phyloP scores from a whole-genome alignment of 345 rosid species.

The Camelina laxa region DNA sequence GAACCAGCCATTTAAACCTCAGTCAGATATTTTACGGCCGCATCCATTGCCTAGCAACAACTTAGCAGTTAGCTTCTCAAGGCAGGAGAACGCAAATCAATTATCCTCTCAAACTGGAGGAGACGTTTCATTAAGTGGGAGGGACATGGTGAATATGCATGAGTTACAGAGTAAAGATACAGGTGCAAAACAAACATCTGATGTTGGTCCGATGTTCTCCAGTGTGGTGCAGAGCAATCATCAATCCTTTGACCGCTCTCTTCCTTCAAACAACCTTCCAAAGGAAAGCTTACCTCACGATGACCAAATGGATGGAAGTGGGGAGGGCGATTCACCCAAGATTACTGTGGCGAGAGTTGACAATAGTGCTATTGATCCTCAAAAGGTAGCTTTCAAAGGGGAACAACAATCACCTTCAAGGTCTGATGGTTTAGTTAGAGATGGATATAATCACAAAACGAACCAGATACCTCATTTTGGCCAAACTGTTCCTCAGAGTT shows the following conservation, averaged over 20 bases:
- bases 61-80: constrained; percentile 50
- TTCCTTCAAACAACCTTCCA: constrained; percentile 51
- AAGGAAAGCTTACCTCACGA: constrained; percentile 56
- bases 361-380: constrained; percentile 52
- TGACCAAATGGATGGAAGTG: constrained; percentile 59
- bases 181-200: constrained; percentile 45
- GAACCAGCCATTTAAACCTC: constrained; percentile 47
- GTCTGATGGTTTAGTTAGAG: constrained; percentile 48
- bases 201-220: constrained; percentile 40
- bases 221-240: constrained; percentile 52
- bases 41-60: constrained; percentile 46
- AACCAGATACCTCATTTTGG: constrained; percentile 42
- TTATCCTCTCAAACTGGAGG: constrained; percentile 48
- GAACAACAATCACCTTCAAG: constrained; percentile 49
- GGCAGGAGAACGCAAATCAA: constrained; percentile 48
- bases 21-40: constrained; percentile 46
- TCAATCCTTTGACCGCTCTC: constrained; percentile 66
- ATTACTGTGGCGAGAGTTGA: constrained; percentile 59
- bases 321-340: constrained; percentile 53
- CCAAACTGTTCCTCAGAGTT: constrained; percentile 48
- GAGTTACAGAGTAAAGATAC: constrained; percentile 50
- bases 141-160: constrained; percentile 35
- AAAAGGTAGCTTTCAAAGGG: constrained; percentile 49
- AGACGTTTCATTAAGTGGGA: constrained; percentile 47
- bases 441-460: constrained; percentile 43